Evolutionary conservation across 2,329 filamentous ascomycete species (phyloP), one percentile per base, ranked within the genome.

Genomic region (Colletotrichum agaves): DNA sequence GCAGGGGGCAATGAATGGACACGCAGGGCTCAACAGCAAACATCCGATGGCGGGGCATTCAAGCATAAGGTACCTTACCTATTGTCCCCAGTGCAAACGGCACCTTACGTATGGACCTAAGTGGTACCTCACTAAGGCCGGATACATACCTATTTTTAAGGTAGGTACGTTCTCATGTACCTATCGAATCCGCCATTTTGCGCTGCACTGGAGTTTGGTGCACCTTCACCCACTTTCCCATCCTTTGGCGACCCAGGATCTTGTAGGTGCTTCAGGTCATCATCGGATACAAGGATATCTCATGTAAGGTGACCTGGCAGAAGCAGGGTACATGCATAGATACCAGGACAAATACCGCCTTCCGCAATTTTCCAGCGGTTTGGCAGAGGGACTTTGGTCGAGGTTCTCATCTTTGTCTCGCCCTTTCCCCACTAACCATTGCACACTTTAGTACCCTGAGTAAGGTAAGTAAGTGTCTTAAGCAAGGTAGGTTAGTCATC

Each of bases 191-290:
- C 56, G 17, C 57, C 44, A 61, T 61, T 41, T 17, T 46, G 31
- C 44, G n/a, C 19, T 7, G 58, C 35, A 61, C 58, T 43, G 35
- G 46, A 67, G 50, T 67, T 67, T 67, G 64, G 52, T 62, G 60
- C 50, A 63, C 44, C 43, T 17, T 8, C 44, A n/a, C 46, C 60
- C 60, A 67, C 64, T 67, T 67, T 67, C 64, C 64, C 64, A 63
- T 63, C 52, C 43, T 47, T 19, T 39, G 19, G 19, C 27, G 47
- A 37, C 47, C 41, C 19, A 27, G n/a, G 37, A 50, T 49, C 44
- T 50, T 59, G 44, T 39, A 63, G 19, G 17, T 15, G 46, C 17
- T 43, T 23, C 23, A 12, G 17, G 8, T 15, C 37, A 27, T 27
- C 27, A 12, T 27, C 61, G 60, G 64, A 35, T 67, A 64, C 64